A percentile compares a stretch with the other conserved stretches of the same genome.
Evolutionary conservation across 495 filamentous ascomycete genomes (phyloP).

Genomic region (Penicillium malachiteum): DNA sequence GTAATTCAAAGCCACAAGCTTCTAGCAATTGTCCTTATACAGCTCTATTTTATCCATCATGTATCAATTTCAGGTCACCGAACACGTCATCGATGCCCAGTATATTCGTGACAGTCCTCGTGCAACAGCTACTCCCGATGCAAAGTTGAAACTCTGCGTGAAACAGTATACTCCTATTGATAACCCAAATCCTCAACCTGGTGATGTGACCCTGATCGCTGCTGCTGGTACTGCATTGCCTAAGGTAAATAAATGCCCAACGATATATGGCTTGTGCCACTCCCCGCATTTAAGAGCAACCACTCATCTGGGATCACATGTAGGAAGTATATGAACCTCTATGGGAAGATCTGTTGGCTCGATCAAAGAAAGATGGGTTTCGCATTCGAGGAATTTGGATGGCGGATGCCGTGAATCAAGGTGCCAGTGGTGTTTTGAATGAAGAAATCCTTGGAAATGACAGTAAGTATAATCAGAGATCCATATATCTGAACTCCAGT

Average conservation of each 20-base stretch:
- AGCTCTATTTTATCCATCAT: background rate
- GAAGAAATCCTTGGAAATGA: slow-evolving; percentile 4
- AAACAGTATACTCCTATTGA: slow-evolving; percentile 70
- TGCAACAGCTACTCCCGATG: slow-evolving; percentile 55
- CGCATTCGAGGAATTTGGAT: slow-evolving; percentile 71
- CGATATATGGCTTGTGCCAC: no score
- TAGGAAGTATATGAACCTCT: slow-evolving; percentile 78
- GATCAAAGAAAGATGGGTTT: slow-evolving; percentile 44
- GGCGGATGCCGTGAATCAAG: slow-evolving; percentile 67
- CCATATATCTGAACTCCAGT: background rate
- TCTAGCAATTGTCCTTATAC: background rate
- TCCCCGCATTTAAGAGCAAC: background rate
- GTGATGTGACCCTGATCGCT: slow-evolving; percentile 70
- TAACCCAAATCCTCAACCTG: slow-evolving; percentile 52
- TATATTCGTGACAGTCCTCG: slow-evolving; percentile 63
- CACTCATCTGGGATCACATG: background rate
- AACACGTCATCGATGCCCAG: slow-evolving; percentile 55
- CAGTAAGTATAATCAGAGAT: background rate
- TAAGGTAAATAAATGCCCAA: slow-evolving; percentile 47
- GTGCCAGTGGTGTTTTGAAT: slow-evolving; percentile 30
- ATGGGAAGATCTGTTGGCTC: slow-evolving; percentile 62
- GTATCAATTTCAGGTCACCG: slow-evolving; percentile 34
- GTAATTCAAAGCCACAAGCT: background rate
- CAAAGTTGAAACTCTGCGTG: slow-evolving; percentile 56
- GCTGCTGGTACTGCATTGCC: slow-evolving; percentile 74